phyloP scores from a whole-genome alignment of 78 protist species.

The Dictyostelium purpureum region DNA sequence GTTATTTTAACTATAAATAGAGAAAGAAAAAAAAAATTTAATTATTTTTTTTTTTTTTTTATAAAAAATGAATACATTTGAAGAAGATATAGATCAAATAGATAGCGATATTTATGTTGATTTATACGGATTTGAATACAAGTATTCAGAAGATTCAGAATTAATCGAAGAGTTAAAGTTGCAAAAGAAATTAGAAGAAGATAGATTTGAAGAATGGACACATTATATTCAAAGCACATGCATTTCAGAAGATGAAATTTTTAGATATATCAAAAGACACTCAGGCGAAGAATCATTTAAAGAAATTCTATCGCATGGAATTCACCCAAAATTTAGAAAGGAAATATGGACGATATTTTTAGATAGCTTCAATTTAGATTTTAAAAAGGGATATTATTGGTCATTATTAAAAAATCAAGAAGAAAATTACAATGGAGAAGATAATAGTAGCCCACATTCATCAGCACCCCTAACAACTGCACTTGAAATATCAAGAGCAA shows the following conservation, averaged over 20 bases:
- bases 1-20: too few relatives aligned
- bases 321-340: conserved; percentile 13
- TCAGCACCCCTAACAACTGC: background rate
- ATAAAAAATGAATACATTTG: conserved; percentile 2
- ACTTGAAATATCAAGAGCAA: background rate
- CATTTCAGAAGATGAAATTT: background rate
- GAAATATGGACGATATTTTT: conserved; percentile 35
- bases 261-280: background rate
- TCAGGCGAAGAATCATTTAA: conserved; percentile 16
- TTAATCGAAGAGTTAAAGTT: background rate
- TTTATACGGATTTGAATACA: conserved; percentile 35
- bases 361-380: conserved; percentile 15
- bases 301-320: conserved; percentile 13
- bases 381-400: conserved; percentile 44
- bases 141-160: background rate
- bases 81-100: background rate
- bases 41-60: too few relatives aligned
- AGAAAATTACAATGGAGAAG: background rate
- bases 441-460: background rate
- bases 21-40: too few relatives aligned
- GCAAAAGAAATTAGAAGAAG: conserved; percentile 1
- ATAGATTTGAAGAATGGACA: conserved; percentile 19
- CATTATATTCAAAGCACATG: conserved; percentile 32
- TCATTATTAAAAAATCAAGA: background rate
- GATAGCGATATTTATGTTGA: conserved; percentile 32